Conservation (phyloP, 2,329 filamentous ascomycete species). For the Aspergillus sp. region DNA sequence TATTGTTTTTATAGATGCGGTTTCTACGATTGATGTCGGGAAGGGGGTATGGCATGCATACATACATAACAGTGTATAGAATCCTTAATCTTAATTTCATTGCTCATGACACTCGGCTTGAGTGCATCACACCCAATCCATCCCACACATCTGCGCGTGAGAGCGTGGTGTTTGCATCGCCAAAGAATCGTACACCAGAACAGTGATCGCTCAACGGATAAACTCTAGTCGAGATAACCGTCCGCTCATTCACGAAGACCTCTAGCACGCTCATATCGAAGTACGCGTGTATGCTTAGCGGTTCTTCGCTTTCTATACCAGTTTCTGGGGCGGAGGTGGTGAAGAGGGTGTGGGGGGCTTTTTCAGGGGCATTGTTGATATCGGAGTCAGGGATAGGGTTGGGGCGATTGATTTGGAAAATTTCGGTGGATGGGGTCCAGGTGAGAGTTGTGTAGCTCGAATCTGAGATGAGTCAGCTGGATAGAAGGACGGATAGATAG, state of each 20-base stretch:
- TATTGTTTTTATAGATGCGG: too few relatives aligned
- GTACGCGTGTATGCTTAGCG: constrained; percentile 36
- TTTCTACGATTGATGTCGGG: not conserved
- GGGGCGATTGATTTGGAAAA: constrained; percentile 36
- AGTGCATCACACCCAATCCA: constrained; percentile 9
- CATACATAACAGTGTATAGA: not conserved
- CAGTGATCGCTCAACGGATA: constrained; percentile 19
- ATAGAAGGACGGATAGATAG: not conserved
- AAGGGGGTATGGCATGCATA: not conserved
- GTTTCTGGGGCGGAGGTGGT: constrained; percentile 11
- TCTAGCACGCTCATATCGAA: constrained; percentile 41
- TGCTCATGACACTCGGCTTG: not conserved
- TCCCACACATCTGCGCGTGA: constrained; percentile 19
- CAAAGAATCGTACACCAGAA: constrained; percentile 18
- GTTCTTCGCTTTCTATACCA: constrained; percentile 23
- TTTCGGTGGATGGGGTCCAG: constrained; percentile 35
- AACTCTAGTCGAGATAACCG: constrained; percentile 35
- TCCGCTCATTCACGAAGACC: constrained; percentile 41
- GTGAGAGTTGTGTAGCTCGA: constrained; percentile 3
- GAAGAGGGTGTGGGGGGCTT: constrained; percentile 45
- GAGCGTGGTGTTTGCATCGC: constrained; percentile 9
- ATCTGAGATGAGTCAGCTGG: not conserved
- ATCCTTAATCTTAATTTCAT: constrained; percentile 8
- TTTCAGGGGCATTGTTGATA: constrained; percentile 30
- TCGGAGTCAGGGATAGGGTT: constrained; percentile 13